Percentiles rank a stretch among this genome's conserved stretches.
Evolutionary conservation across 805 yeast species (phyloP).

Genomic region (Candida pseudoglaebosa): DNA sequence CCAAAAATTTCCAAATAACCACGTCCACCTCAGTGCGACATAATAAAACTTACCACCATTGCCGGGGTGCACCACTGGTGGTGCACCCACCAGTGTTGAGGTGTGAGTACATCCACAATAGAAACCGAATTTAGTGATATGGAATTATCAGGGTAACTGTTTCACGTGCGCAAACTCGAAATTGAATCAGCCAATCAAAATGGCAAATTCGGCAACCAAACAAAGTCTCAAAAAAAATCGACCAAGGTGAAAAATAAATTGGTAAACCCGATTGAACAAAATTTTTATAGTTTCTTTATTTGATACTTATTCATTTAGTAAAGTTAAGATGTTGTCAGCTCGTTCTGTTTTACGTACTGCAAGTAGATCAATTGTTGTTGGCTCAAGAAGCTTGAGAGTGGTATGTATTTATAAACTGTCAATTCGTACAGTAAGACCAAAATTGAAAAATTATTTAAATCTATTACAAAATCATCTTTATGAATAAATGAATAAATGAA

Average conservation of each 20-base stretch:
- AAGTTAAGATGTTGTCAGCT: conserved; percentile 64
- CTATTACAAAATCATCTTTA: no score
- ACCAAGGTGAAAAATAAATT: neutral
- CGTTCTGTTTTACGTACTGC: conserved; percentile 85
- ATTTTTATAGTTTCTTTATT: conserved; percentile 8
- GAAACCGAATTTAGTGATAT: no score
- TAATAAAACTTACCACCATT: no score
- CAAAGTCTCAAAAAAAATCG: neutral
- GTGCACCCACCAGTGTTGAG: no score
- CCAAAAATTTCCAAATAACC: neutral
- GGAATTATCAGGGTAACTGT: neutral
- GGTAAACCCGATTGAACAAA: conserved; percentile 2
- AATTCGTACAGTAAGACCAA: no score
- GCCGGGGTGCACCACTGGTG: no score
- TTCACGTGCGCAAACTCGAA: neutral
- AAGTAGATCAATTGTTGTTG: conserved; percentile 66
- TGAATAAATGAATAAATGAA: no score
- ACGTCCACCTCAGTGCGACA: neutral
- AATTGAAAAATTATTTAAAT: no score
- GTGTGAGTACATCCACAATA: no score
- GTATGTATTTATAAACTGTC: conserved; percentile 21
- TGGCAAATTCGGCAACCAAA: neutral
- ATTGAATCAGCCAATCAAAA: neutral
- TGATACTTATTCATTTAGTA: conserved; percentile 2
- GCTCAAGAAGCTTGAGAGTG: conserved; percentile 31